Conservation (phyloP, 2,329 filamentous ascomycete species). For the Paecilomyces variotii region DNA sequence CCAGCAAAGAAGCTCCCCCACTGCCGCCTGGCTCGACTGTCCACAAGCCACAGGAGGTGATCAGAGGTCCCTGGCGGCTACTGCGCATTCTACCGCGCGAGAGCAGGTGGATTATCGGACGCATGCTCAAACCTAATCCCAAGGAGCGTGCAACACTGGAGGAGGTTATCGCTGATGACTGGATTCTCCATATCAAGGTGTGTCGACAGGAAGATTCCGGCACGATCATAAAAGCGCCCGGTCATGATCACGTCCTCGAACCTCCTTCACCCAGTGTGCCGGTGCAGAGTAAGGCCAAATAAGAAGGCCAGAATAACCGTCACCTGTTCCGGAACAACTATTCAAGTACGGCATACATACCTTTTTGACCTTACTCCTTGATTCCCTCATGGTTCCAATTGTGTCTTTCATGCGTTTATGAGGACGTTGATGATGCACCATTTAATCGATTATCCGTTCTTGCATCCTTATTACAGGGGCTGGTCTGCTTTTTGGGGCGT, state of each 20-base stretch:
- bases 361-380: conserved; percentile 1
- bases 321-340: too few relatives aligned
- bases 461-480: neutral
- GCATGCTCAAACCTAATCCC: conserved; percentile 87
- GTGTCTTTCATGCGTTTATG: neutral
- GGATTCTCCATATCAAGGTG: conserved; percentile 78
- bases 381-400: neutral
- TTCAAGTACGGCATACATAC: conserved; percentile 2
- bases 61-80: conserved; percentile 87
- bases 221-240: conserved; percentile 60
- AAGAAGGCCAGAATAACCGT: conserved; percentile 1
- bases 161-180: conserved; percentile 80
- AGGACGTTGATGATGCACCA: neutral
- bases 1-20: conserved; percentile 33
- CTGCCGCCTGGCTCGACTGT: conserved; percentile 21
- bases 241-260: conserved; percentile 80
- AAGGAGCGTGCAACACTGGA: conserved; percentile 73
- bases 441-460: neutral
- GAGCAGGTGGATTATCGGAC: conserved; percentile 77
- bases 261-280: conserved; percentile 41
- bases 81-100: conserved; percentile 81
- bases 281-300: conserved; percentile 26
- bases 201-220: conserved; percentile 74
- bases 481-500: conserved; percentile 1
- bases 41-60: conserved; percentile 55